Base-by-base conservation (phyloP, 129 eudicot genomes). In the Centaurea solstitialis region DNA sequence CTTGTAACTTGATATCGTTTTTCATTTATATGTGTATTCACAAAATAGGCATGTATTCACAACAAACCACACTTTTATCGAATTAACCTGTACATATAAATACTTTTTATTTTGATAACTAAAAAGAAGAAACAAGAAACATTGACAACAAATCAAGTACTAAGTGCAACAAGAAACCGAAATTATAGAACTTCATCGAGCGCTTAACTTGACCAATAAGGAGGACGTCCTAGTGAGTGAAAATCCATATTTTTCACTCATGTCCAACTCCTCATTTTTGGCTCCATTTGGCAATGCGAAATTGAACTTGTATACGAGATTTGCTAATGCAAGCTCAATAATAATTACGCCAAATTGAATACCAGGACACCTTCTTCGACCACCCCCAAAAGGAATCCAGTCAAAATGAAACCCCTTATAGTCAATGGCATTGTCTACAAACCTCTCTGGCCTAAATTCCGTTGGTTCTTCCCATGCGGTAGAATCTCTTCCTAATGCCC, bases 341-440 rank as follows among this genome's bases (percentile, higher is more conserved):
- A 39, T 47, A 23, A 0, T 24, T 4, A 66, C 65, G 9, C 81
- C 12, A 41, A 65, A 77, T 6, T 26, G 61, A 39, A 77, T 41
- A 40, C 65, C 73, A 23, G 81, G 81, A 15, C 81, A 66, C 2
- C 41, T 1, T 77, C 81, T 77, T 59, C 81, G 40, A 9, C 74
- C 81, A 40, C 40, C 81, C 65, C 81, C 74, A 23, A 77, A 77
- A 17, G 81, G 81, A 77, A 65, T 40, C 81, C 81, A 77, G 15
- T 66, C 64, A 24, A 40, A 66, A 2, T 66, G 72, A 10, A 22
- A 38, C 40, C 65, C 18, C 39, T 39, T 47, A 77, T 77, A 77
- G 40, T 24, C 45, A 1, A 77, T 65, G 41, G 81, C 39, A 39
- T 40, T 66, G 64, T 53, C 17, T 53, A 53, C 21, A 53, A 53